Percentiles rank a stretch among this genome's conserved stretches.
phyloP scores from a whole-genome alignment of 208 protist genomes.

The Porcisia hertigi region DNA sequence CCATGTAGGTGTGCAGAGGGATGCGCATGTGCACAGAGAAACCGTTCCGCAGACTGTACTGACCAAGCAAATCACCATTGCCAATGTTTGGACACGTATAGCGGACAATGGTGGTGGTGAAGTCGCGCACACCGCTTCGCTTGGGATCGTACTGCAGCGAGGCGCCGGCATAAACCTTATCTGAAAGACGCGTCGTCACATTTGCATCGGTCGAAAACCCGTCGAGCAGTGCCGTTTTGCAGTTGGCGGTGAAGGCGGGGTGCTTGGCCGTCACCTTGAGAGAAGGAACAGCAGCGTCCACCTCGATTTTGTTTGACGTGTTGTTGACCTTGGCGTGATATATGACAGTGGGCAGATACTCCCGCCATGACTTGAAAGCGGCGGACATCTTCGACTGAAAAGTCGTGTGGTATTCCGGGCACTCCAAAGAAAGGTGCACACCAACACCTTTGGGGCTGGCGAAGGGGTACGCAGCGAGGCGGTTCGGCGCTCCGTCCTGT shows the following conservation, averaged over 20 bases:
- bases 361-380: conserved; percentile 28
- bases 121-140: conserved; percentile 63
- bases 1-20: conserved; percentile 44
- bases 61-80: conserved; percentile 55
- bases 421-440: conserved; percentile 38
- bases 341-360: conserved; percentile 47
- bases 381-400: conserved; percentile 21
- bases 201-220: conserved; percentile 35
- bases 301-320: conserved; percentile 12
- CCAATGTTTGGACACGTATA: conserved; percentile 41
- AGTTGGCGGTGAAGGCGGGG: conserved; percentile 39
- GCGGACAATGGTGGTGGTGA: conserved; percentile 38
- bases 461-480: conserved; percentile 53
- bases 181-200: conserved; percentile 42
- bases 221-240: conserved; percentile 30
- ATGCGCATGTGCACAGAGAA: conserved; percentile 50
- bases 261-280: conserved; percentile 40
- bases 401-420: conserved; percentile 18
- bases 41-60: conserved; percentile 56
- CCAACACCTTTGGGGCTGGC: conserved; percentile 38
- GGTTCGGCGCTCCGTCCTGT: conserved; percentile 21
- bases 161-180: conserved; percentile 36
- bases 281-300: conserved; percentile 18
- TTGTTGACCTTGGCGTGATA: conserved; percentile 20
- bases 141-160: conserved; percentile 59